Conservation (phyloP, 495 filamentous ascomycete species). For the Talaromyces wortmannii region DNA sequence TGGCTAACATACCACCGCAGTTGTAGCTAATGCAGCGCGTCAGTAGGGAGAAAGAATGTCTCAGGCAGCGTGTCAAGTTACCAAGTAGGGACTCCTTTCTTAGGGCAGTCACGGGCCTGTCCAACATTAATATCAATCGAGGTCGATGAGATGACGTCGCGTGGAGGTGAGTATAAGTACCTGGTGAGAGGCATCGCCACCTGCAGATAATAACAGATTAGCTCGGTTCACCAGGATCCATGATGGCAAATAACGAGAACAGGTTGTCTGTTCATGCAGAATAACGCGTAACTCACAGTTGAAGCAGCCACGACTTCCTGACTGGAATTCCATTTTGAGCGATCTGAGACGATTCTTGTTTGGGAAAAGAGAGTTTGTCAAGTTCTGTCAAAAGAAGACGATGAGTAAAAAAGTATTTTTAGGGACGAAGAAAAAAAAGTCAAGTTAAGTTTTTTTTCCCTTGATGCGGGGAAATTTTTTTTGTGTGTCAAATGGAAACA, state of each 20-base stretch:
- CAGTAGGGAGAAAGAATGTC: constrained; percentile 16
- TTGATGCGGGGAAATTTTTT: too few species aligned
- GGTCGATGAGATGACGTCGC: constrained; percentile 4
- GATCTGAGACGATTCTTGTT: background rate
- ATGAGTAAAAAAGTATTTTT: background rate
- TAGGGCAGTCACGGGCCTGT: constrained; percentile 90
- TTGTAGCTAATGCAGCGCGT: constrained; percentile 53
- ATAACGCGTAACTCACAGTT: constrained; percentile 62
- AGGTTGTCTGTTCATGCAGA: too few species aligned
- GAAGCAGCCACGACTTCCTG: constrained; percentile 63
- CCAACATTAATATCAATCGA: constrained; percentile 7
- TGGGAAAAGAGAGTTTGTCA: background rate
- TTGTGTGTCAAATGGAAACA: too few species aligned
- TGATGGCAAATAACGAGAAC: too few species aligned
- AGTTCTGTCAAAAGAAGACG: background rate
- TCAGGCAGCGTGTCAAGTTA: constrained; percentile 20
- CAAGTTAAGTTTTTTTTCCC: too few species aligned
- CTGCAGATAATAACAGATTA: constrained; percentile 25
- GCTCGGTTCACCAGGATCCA: background rate
- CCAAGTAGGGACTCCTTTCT: constrained; percentile 88
- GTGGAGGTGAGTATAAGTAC: constrained; percentile 24
- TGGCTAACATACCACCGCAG: constrained; percentile 57
- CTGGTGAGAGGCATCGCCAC: constrained; percentile 71
- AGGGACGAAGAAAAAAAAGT: too few species aligned
- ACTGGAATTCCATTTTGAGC: constrained; percentile 42